phyloP scores from a whole-genome alignment of 2,329 filamentous ascomycete genomes.

The Emmonsia crescens region DNA sequence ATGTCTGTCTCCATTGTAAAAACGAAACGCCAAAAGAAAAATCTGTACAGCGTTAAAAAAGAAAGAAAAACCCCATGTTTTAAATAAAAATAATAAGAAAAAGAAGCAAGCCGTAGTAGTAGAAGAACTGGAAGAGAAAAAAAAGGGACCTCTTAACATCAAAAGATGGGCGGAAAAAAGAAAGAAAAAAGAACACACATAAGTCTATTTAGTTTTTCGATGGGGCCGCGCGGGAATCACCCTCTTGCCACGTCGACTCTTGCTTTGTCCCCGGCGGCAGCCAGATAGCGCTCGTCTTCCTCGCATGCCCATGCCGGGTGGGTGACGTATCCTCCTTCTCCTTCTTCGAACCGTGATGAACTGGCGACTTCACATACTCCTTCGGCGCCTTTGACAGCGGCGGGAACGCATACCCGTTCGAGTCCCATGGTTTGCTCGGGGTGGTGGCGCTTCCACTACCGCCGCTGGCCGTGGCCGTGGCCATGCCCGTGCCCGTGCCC shows the following conservation, averaged over 20 bases:
- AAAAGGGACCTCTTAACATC: neutral
- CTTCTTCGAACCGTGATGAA: constrained; percentile 26
- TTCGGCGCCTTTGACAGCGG: neutral
- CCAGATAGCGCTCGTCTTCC: constrained; percentile 43
- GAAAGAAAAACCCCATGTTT: too few species aligned
- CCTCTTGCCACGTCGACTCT: constrained; percentile 66
- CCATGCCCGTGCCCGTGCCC: too few species aligned
- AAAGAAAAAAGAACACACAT: neutral
- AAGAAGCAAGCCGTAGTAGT: too few species aligned
- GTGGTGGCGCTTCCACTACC: constrained; percentile 4
- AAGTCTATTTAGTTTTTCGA: constrained; percentile 10
- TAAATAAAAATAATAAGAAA: too few species aligned
- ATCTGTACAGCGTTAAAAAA: neutral
- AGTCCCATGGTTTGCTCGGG: constrained; percentile 29
- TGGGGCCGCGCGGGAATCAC: constrained; percentile 27
- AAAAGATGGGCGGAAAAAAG: too few species aligned
- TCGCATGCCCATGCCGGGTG: constrained; percentile 32
- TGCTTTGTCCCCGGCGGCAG: constrained; percentile 71
- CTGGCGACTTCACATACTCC: constrained; percentile 4
- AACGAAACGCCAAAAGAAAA: neutral
- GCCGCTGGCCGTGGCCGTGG: too few species aligned
- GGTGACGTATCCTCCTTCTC: constrained; percentile 27
- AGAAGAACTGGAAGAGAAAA: neutral
- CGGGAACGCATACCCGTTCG: constrained; percentile 29
- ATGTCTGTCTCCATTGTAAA: neutral